Percentiles rank a stretch among this genome's conserved stretches.
These are phyloP conservation scores for Scutellaria minor DNA, from an alignment of 257 asterid genomes.

Conservation along the genomic window DNA sequence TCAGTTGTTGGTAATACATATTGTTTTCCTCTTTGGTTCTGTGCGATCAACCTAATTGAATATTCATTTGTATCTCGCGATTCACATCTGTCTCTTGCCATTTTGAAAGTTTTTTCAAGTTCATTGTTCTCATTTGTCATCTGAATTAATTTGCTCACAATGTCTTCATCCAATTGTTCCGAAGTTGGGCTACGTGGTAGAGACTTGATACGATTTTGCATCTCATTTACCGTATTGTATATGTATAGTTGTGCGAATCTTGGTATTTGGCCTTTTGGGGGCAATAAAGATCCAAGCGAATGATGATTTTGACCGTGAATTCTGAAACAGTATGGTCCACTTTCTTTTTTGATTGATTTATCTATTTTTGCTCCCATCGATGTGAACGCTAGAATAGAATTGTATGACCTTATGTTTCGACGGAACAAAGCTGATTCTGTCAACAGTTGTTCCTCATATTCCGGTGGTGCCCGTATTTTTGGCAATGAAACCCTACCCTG, in stretches of 20 bases:
- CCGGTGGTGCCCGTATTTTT: background rate
- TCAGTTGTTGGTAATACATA: no score
- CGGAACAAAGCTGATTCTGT: background rate
- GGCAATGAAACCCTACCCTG: background rate
- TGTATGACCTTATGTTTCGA: background rate
- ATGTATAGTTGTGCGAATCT: background rate
- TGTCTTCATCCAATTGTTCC: background rate
- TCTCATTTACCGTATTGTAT: background rate
- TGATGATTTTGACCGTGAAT: background rate
- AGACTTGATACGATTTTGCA: background rate
- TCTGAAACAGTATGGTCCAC: background rate
- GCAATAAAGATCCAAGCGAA: background rate
- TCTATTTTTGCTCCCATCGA: background rate
- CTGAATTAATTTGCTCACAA: background rate
- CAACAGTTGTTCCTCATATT: background rate
- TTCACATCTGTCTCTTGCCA: background rate
- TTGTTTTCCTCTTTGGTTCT: background rate
- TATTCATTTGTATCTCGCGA: background rate
- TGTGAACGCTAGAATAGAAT: background rate
- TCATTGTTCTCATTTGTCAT: background rate
- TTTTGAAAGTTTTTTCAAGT: background rate
- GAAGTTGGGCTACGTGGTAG: background rate
- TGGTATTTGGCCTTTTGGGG: background rate
- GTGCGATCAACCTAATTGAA: background rate
- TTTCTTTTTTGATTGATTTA: background rate